Percentiles rank a stretch among this genome's conserved stretches.
Evolutionary conservation across 139 green algal genomes (phyloP).

Genomic region (Nannochloris sp.): DNA sequence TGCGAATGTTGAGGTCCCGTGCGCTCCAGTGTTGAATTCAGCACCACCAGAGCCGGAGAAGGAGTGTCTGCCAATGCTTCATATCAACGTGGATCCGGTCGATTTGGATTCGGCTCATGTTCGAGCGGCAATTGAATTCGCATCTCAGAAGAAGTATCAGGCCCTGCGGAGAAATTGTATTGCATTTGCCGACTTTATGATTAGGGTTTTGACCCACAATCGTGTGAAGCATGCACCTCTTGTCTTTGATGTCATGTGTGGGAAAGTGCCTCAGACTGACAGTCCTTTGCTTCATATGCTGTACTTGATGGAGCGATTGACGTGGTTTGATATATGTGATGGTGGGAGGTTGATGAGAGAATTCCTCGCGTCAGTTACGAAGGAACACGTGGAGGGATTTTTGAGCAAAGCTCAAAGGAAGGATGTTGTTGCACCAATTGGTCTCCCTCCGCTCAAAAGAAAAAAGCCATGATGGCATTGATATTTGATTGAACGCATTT

Average conservation of each 20-base stretch:
- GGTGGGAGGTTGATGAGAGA: constrained; percentile 15
- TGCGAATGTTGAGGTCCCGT: constrained; percentile 4
- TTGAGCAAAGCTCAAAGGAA: neutral
- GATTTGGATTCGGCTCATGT: constrained; percentile 14
- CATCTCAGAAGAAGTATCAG: constrained; percentile 24
- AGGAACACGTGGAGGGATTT: neutral
- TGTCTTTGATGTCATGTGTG: constrained; percentile 29
- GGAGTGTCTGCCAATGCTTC: constrained; percentile 30
- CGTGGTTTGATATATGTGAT: constrained; percentile 30
- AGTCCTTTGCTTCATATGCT: constrained; percentile 28
- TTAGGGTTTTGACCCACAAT: constrained; percentile 29
- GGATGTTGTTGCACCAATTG: neutral
- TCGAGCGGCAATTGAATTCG: constrained; percentile 24
- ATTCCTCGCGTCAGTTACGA: constrained; percentile 2
- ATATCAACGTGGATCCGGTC: constrained; percentile 9
- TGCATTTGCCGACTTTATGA: constrained; percentile 30
- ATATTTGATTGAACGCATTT: neutral
- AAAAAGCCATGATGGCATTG: neutral
- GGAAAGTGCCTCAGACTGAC: constrained; percentile 26
- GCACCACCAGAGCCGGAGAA: constrained; percentile 3
- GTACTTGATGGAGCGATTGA: constrained; percentile 17
- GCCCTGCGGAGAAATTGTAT: constrained; percentile 40
- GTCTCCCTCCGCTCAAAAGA: neutral
- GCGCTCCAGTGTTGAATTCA: constrained; percentile 12
- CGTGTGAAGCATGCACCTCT: constrained; percentile 23